Base-by-base conservation (phyloP, 2,329 filamentous ascomycete genomes). In the Cytospora mali region DNA sequence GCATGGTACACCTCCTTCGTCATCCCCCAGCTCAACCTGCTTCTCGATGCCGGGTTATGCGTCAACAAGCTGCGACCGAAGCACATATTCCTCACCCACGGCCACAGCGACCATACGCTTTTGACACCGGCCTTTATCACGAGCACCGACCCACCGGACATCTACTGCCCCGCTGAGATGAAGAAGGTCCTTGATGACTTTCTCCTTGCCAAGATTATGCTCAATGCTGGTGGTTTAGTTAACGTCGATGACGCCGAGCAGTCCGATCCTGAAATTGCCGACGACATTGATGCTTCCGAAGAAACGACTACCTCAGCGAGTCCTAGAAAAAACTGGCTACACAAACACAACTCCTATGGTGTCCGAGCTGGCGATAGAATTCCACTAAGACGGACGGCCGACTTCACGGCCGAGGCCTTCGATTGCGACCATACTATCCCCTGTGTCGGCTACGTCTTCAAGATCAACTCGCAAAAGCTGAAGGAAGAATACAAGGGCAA, bases 1-100 rank as follows among this genome's bases (percentile, higher is more conserved):
- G 80, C 80, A 16, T 82, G 80, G 80, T 79, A 82, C 69, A 82
- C 80, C 2, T 81, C 79, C 6, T 82, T 82, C 63, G 71, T 82
- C 52, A 76, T 82, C 56, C 80, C 80, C 1, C 77, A 81, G 65
- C 77, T 82, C 56, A 79, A 81, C 62, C 72, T 82, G 28, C 76
- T 82, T 4, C 78, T 82, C 35, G 80, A 82, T 68, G 79, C 80
- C 2, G 80, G 80, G 2, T 73, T 81, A 46, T 71, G 73, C 59
- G 75, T 82, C 68, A 81, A 80, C 71, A 76, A 75, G 31, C 67
- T 73, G 2, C 75, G 80, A 0, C 80, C 80, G 0, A 81, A 80
- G 55, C 80, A 82, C 69, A 74, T 82, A 64, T 81, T 82, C 66
- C 69, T 82, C 54, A 82, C 80, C 0, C 80, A 82, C 64, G 80